Evolutionary conservation across 805 yeast genomes (phyloP).

Genomic region (Starmerella khaoyaiensis): DNA sequence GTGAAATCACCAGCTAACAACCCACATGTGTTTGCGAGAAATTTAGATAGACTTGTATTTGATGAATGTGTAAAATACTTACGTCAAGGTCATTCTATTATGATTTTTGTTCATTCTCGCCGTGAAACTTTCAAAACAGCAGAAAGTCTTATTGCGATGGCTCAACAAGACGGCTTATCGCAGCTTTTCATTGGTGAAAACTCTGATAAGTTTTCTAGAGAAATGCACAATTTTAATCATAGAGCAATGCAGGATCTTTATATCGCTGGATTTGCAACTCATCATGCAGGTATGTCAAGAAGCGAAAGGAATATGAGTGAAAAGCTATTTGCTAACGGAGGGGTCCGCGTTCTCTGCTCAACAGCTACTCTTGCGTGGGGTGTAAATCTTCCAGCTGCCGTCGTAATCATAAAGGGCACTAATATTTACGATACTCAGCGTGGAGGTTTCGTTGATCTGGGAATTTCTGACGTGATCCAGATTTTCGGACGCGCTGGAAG

Average conservation of each 20-base stretch:
- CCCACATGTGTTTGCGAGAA: slow-evolving; percentile 27
- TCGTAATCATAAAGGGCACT: slow-evolving; percentile 91
- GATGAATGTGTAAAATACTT: slow-evolving; percentile 61
- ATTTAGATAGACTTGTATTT: slow-evolving; percentile 62
- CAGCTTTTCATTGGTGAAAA: slow-evolving; percentile 16
- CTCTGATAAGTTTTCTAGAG: slow-evolving; percentile 36
- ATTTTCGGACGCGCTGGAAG: slow-evolving; percentile 99
- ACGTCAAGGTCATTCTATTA: slow-evolving; percentile 66
- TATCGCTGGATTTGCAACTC: slow-evolving; percentile 69
- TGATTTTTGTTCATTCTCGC: slow-evolving; percentile 94
- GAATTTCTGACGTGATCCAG: slow-evolving; percentile 93
- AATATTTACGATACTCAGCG: slow-evolving; percentile 87
- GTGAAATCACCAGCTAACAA: slow-evolving; percentile 35
- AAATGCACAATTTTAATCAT: slow-evolving; percentile 53
- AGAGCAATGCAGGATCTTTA: slow-evolving; percentile 64
- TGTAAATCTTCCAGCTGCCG: slow-evolving; percentile 95
- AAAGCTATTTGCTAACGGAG: slow-evolving; percentile 71
- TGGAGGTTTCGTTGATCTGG: slow-evolving; percentile 89
- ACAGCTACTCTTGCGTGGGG: slow-evolving; percentile 99
- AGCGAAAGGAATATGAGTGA: slow-evolving; percentile 83
- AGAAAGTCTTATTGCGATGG: slow-evolving; percentile 52
- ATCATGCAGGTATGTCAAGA: slow-evolving; percentile 94
- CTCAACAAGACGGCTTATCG: slow-evolving; percentile 37
- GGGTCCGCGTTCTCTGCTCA: slow-evolving; percentile 79
- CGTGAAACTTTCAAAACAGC: slow-evolving; percentile 85